A percentile compares a stretch with the other conserved stretches of the same genome.
These are phyloP conservation scores for Yamadazyma kitorensis DNA, from an alignment of 805 yeast species.

Conservation along the genomic window DNA sequence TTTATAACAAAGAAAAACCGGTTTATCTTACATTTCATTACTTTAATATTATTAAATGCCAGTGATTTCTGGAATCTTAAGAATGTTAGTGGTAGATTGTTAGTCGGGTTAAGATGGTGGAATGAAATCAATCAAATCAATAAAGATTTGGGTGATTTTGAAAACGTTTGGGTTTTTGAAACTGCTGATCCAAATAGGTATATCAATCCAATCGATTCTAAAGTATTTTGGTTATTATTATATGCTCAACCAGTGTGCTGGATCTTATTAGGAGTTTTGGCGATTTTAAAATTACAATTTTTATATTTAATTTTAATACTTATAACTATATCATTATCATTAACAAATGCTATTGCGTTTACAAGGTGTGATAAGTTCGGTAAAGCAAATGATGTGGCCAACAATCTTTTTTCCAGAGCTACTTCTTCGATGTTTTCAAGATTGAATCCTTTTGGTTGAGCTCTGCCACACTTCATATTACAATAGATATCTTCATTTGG, in stretches of 20 bases:
- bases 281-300: constrained; percentile 74
- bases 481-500: too few species aligned
- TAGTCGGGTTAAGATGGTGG: constrained; percentile 98
- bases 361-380: constrained; percentile 92
- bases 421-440: constrained; percentile 46
- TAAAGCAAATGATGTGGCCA: constrained; percentile 69
- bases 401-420: constrained; percentile 52
- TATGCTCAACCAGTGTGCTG: constrained; percentile 77
- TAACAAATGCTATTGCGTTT: constrained; percentile 86
- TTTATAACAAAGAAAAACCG: constrained; percentile 38
- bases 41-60: constrained; percentile 70
- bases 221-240: constrained; percentile 78
- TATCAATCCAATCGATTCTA: constrained; percentile 90
- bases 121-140: constrained; percentile 55
- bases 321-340: constrained; percentile 68
- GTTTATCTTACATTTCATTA: constrained; percentile 74
- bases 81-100: constrained; percentile 82
- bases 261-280: constrained; percentile 71
- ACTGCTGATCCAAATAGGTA: constrained; percentile 68
- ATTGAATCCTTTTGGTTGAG: constrained; percentile 39
- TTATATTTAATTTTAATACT: constrained; percentile 59
- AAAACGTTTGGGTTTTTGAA: constrained; percentile 84
- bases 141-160: constrained; percentile 53
- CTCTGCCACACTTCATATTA: too few species aligned
- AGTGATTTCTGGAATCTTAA: constrained; percentile 94